phyloP scores from a whole-genome alignment of 2,329 filamentous ascomycete species.

The Xylariales sp. region DNA sequence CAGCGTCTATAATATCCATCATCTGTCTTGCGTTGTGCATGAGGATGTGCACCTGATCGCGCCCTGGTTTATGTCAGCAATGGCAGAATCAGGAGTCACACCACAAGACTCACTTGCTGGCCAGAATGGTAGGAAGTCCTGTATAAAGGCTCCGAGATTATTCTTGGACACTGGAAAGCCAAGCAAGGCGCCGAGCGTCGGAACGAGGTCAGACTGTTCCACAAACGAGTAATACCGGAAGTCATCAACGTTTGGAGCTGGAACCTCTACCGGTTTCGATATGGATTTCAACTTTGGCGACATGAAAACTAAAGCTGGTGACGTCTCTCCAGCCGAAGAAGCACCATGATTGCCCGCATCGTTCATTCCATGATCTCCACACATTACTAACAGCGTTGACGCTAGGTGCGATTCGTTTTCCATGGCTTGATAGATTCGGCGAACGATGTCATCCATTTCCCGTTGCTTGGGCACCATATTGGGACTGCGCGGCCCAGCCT shows the following conservation, averaged over 20 bases:
- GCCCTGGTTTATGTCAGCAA: slow-evolving; percentile 4
- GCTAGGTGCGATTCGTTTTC: slow-evolving; percentile 64
- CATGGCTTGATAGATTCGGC: slow-evolving; percentile 71
- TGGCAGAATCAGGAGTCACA: slow-evolving; percentile 9
- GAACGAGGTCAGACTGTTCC: slow-evolving; percentile 93
- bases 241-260: slow-evolving; percentile 57
- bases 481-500: slow-evolving; percentile 80
- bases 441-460: slow-evolving; percentile 87
- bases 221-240: slow-evolving; percentile 80
- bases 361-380: slow-evolving; percentile 99
- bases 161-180: slow-evolving; percentile 87
- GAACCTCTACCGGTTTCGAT: slow-evolving; percentile 39
- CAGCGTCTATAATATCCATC: slow-evolving; percentile 67
- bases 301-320: slow-evolving; percentile 84
- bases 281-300: slow-evolving; percentile 72
- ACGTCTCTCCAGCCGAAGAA: slow-evolving; percentile 90
- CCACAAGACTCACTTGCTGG: slow-evolving; percentile 43
- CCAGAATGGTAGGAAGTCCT: slow-evolving; percentile 77
- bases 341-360: slow-evolving; percentile 96
- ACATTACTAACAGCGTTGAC: slow-evolving; percentile 78
- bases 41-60: slow-evolving; percentile 42
- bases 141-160: slow-evolving; percentile 81
- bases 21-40: slow-evolving; percentile 79
- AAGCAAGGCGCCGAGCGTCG: slow-evolving; percentile 79
- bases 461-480: slow-evolving; percentile 90